These are phyloP conservation scores for Rutstroemia sp. DNA, from an alignment of 2,329 filamentous ascomycete species.

Conservation along the genomic window DNA sequence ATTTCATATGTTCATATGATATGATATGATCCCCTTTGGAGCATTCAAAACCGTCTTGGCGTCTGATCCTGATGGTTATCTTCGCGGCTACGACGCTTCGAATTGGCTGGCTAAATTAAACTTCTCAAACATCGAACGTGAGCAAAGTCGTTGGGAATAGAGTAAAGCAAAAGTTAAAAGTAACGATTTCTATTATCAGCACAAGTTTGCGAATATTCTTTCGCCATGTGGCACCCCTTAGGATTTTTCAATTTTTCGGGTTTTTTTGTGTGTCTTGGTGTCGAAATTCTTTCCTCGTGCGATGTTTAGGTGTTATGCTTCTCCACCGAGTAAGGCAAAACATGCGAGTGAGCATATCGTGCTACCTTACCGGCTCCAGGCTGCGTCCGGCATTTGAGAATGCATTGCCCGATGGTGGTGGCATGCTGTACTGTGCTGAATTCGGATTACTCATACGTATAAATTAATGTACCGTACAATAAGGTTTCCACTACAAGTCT, in stretches of 20 bases:
- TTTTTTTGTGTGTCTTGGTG: not conserved
- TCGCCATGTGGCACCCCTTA: not conserved
- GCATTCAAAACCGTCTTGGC: not conserved
- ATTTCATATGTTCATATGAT: too few species aligned
- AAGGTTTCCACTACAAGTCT: too few species aligned
- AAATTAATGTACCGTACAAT: too few species aligned
- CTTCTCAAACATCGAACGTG: not conserved
- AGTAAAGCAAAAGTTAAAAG: too few species aligned
- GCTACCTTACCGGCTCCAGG: not conserved
- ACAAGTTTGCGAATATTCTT: not conserved
- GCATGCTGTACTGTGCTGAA: not conserved
- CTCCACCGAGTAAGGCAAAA: too few species aligned
- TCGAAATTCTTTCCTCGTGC: not conserved
- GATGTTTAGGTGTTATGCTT: too few species aligned
- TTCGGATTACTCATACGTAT: not conserved
- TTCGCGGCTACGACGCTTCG: not conserved
- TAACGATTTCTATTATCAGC: not conserved
- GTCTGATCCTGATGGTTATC: not conserved
- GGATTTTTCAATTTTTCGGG: not conserved
- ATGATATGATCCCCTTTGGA: too few species aligned
- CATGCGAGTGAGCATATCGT: too few species aligned
- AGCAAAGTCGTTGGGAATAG: not conserved
- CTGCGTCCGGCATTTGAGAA: conserved; percentile 2
- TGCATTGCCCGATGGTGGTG: not conserved
- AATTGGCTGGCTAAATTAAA: not conserved